These are phyloP conservation scores for Zymoseptoria passerinii DNA, from an alignment of 2,329 filamentous ascomycete species.

Conservation along the genomic window DNA sequence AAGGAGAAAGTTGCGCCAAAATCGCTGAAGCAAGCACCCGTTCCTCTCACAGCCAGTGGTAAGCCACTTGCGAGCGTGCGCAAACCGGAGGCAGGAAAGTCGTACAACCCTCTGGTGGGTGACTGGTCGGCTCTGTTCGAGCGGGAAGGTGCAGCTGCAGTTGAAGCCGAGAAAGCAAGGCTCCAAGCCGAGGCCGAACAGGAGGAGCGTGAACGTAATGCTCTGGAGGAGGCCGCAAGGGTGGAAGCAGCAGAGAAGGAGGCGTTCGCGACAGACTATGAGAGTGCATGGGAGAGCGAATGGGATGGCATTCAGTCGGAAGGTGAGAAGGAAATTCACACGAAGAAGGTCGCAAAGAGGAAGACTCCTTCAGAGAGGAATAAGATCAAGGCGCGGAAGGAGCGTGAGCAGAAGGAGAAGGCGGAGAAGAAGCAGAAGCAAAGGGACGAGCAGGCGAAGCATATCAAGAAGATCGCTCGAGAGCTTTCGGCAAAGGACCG, in stretches of 20 bases:
- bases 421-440: slow-evolving; percentile 69
- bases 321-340: slow-evolving; percentile 56
- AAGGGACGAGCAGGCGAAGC: slow-evolving; percentile 61
- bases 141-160: slow-evolving; percentile 66
- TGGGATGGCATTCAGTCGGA: slow-evolving; percentile 49
- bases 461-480: slow-evolving; percentile 62
- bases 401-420: slow-evolving; percentile 67
- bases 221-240: slow-evolving; percentile 64
- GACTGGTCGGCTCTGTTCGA: slow-evolving; percentile 75
- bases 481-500: slow-evolving; percentile 54
- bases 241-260: slow-evolving; percentile 65
- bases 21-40: slow-evolving; percentile 66
- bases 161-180: slow-evolving; percentile 70
- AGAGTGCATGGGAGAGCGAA: slow-evolving; percentile 89
- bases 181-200: slow-evolving; percentile 60
- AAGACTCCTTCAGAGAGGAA: slow-evolving; percentile 85
- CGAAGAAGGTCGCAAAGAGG: slow-evolving; percentile 64
- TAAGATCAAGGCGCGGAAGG: slow-evolving; percentile 79
- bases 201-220: slow-evolving; percentile 57
- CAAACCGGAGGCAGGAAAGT: slow-evolving; percentile 72
- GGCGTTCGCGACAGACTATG: slow-evolving; percentile 53
- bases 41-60: slow-evolving; percentile 75
- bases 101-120: slow-evolving; percentile 83
- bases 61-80: slow-evolving; percentile 70
- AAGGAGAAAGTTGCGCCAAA: slow-evolving; percentile 62